Percentiles rank a stretch among this genome's conserved stretches.
Evolutionary conservation across 2,329 filamentous ascomycete species (phyloP).

Genomic region (Arthrobotrys megalospora): DNA sequence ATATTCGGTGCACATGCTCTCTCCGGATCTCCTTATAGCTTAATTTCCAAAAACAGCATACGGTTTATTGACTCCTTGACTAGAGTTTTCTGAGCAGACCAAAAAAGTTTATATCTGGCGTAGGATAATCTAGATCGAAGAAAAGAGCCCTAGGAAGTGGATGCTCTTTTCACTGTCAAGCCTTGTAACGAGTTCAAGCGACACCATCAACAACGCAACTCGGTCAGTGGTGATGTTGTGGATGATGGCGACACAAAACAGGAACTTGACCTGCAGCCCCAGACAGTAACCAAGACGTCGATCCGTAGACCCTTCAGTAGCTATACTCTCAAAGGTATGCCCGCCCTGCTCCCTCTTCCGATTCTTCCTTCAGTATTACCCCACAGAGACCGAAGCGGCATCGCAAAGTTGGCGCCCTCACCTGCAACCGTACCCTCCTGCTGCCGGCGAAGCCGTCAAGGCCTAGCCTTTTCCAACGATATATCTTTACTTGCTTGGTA

Average conservation of each 20-base stretch:
- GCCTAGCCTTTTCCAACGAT: not conserved
- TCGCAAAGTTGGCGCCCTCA: not conserved
- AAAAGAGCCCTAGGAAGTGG: too few species aligned
- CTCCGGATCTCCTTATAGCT: too few species aligned
- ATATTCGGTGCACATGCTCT: too few species aligned
- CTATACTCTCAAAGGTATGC: constrained; percentile 16
- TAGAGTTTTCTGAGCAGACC: too few species aligned
- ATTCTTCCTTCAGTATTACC: not conserved
- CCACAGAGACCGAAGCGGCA: not conserved
- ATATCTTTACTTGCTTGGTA: constrained; percentile 7
- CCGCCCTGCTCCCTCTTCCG: constrained; percentile 16
- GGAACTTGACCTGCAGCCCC: not conserved
- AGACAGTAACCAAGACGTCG: constrained; percentile 46
- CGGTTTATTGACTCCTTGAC: too few species aligned
- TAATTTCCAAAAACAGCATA: too few species aligned
- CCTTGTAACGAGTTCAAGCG: too few species aligned
- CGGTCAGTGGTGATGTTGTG: not conserved
- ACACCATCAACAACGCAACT: constrained; percentile 1
- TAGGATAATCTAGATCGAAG: too few species aligned
- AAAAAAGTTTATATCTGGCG: too few species aligned
- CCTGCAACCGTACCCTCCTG: not conserved
- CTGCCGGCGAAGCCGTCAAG: constrained; percentile 15
- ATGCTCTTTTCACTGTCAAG: too few species aligned
- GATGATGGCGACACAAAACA: constrained; percentile 20
- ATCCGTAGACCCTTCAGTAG: constrained; percentile 18